Base-by-base conservation (phyloP, 2,329 filamentous ascomycete species). In the Lomentospora prolificans region DNA sequence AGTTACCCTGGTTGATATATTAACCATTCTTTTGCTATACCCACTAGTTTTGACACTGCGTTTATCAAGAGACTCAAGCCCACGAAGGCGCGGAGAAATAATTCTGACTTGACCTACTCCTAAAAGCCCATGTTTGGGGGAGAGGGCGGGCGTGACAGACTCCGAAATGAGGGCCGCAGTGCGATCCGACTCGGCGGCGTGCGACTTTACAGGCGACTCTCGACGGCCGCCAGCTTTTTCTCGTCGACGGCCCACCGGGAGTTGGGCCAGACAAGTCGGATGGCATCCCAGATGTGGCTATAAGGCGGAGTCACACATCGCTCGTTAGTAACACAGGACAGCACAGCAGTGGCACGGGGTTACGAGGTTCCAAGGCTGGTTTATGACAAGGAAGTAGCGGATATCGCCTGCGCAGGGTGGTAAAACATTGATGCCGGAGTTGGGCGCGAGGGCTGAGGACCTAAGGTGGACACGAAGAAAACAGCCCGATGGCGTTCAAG, bases 221-320 rank as follows among this genome's bases (percentile, higher is more conserved):
- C 89, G 58, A 94, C 76, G 50, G 82, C 80, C 58, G 83, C 78
- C 69, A 83, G 77, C 57, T 72, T 80, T 63, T 84, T 79, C 36
- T 56, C 30, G 46, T 90, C 84, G 58, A 85, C 84, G 19, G 89
- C 87, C 87, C 90, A 95, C 63, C 87, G 81, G 41, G 81, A 85
- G 63, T 95, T 89, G 1, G 94, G 94, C 94, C 94, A 99, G 61
- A 99, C 86, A 60, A 87, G 77, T 58, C 86, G 84, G 67, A 99
- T 84, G 25, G 90, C 92, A 72, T 97, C 92, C 89, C 90, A 96
- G 59, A 97, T 92, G 69, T 95, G 87, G 60, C 89, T 90, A 61
- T 62, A 57, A 58, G 61, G 31, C 28, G 50, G 31, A 22, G 48
- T 57, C 39, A 51, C 31, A 52, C 53, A 53, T 39, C 27, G 12